Percentiles rank a stretch among this genome's conserved stretches.
phyloP scores from a whole-genome alignment of 257 asterid genomes.

The Solanum ossicruentum region DNA sequence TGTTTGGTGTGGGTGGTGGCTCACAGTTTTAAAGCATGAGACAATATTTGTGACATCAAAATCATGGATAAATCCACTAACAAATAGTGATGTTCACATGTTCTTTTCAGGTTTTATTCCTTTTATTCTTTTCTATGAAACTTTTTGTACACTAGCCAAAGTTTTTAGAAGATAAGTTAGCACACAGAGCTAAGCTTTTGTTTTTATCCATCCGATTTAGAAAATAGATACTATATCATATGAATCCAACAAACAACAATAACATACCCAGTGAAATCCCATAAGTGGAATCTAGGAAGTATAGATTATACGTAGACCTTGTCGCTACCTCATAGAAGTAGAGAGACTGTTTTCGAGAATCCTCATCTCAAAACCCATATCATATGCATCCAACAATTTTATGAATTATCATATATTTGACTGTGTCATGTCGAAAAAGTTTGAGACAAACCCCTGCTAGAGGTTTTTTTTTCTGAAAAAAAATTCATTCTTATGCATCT shows the following conservation, averaged over 20 bases:
- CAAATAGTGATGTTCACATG: not conserved
- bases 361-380: too few relatives aligned
- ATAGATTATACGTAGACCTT: too few relatives aligned
- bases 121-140: not conserved
- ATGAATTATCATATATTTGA: not conserved
- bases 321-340: too few relatives aligned
- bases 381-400: not conserved
- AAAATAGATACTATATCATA: not conserved
- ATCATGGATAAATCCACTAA: not conserved
- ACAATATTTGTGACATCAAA: not conserved
- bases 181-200: not conserved
- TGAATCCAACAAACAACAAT: not conserved
- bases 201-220: not conserved
- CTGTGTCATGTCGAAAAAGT: not conserved
- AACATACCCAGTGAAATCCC: too few relatives aligned
- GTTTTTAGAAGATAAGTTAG: not conserved
- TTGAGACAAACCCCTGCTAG: too few relatives aligned
- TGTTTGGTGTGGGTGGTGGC: not conserved
- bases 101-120: not conserved
- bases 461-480: not conserved
- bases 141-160: not conserved
- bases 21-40: not conserved
- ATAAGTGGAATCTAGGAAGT: too few relatives aligned
- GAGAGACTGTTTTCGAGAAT: too few relatives aligned
- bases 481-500: too few relatives aligned